phyloP scores from a whole-genome alignment of 176 grass and related monocot genomes.

The Hordeum marinum region DNA sequence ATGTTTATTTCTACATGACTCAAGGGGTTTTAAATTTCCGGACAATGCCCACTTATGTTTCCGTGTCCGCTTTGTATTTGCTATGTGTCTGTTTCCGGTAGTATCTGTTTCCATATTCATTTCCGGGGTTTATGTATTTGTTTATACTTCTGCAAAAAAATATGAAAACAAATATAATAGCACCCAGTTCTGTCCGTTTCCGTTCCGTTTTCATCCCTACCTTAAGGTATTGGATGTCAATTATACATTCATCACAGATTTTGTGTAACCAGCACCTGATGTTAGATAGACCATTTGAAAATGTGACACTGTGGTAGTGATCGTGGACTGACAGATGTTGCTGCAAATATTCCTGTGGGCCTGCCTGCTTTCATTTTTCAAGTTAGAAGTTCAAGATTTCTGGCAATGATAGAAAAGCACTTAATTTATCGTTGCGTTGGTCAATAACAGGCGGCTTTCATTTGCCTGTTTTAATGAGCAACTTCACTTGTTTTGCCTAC shows the following conservation, averaged over 20 bases:
- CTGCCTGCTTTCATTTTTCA: not conserved
- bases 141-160: too few species aligned
- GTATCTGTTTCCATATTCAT: too few species aligned
- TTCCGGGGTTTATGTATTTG: too few species aligned
- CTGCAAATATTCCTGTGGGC: constrained; percentile 5
- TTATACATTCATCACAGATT: not conserved
- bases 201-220: too few species aligned
- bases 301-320: not conserved
- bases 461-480: constrained; percentile 13
- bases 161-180: too few species aligned
- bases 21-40: too few species aligned
- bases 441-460: not conserved
- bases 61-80: too few species aligned
- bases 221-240: not conserved
- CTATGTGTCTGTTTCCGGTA: too few species aligned
- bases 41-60: too few species aligned
- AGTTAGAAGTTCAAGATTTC: not conserved
- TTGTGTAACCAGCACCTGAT: not conserved
- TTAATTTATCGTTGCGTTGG: not conserved
- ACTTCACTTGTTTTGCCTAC: not conserved
- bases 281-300: constrained; percentile 1
- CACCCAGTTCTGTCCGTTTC: too few species aligned
- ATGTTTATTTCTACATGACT: too few species aligned
- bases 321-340: not conserved
- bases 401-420: not conserved